A percentile compares a stretch with the other conserved stretches of the same genome.
Evolutionary conservation across 192 early-diverging fungal genomes (phyloP).

Genomic region (Entomortierella lignicola): DNA sequence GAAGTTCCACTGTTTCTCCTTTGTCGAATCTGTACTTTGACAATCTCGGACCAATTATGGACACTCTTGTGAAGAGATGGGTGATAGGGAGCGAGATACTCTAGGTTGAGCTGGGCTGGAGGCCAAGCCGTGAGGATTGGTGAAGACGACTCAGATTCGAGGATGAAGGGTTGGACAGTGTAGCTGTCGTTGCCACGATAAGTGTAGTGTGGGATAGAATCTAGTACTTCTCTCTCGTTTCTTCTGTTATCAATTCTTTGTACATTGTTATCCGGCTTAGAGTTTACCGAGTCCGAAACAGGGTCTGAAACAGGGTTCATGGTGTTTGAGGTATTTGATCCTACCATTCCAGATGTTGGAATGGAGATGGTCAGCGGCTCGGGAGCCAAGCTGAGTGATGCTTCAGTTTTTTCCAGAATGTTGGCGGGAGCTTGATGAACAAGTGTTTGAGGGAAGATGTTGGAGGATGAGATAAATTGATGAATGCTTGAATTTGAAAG

Average conservation of each 20-base stretch:
- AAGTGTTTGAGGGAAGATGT: neutral
- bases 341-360: neutral
- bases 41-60: conserved; percentile 27
- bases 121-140: conserved; percentile 44
- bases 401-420: neutral
- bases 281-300: neutral
- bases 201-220: conserved; percentile 2
- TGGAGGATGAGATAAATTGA: too few species aligned
- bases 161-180: conserved; percentile 24
- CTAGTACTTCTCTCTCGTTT: neutral
- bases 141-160: conserved; percentile 28
- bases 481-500: too few species aligned
- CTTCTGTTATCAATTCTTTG: neutral
- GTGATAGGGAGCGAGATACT: conserved; percentile 44
- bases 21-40: conserved; percentile 23
- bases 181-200: neutral
- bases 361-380: neutral
- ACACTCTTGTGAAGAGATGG: conserved; percentile 38
- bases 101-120: conserved; percentile 11
- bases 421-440: neutral
- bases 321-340: neutral
- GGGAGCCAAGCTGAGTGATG: neutral
- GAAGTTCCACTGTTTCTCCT: conserved; percentile 2
- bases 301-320: neutral
- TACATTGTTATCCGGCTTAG: neutral